These are phyloP conservation scores for Prinsepia uniflora DNA, from an alignment of 306 rosid genomes.

Conservation along the genomic window DNA sequence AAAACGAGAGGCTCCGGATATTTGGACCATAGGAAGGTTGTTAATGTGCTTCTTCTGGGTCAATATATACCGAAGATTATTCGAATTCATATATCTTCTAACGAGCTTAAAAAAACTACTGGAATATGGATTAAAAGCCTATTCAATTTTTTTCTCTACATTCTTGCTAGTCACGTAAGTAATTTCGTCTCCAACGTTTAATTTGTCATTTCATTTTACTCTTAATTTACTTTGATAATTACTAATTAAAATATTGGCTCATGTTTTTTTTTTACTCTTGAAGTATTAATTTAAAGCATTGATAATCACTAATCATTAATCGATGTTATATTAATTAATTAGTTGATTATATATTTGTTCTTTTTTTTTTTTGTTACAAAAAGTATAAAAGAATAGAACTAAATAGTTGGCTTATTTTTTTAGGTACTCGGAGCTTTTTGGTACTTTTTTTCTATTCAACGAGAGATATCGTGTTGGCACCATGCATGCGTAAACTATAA, in stretches of 20 bases:
- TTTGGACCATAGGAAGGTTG: not conserved
- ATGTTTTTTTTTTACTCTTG: too few relatives aligned
- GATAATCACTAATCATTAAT: too few relatives aligned
- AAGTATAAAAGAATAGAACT: too few relatives aligned
- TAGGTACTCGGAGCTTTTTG: conserved; percentile 28
- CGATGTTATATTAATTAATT: too few relatives aligned
- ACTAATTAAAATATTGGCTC: too few relatives aligned
- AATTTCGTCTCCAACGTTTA: not conserved
- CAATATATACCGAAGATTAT: conserved; percentile 31
- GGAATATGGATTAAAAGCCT: conserved; percentile 22
- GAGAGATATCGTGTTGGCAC: conserved; percentile 27
- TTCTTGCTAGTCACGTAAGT: conserved; percentile 32
- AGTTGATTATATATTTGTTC: too few relatives aligned
- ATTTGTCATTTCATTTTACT: not conserved
- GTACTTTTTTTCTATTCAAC: conserved; percentile 24
- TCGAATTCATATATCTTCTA: conserved; percentile 15
- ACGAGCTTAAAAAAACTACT: conserved; percentile 18
- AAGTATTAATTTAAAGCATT: too few relatives aligned
- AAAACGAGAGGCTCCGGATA: conserved; percentile 15
- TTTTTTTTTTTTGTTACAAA: too few relatives aligned
- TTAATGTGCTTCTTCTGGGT: conserved; percentile 14
- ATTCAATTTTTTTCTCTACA: conserved; percentile 28
- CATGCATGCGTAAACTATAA: not conserved
- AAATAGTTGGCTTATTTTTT: not conserved
- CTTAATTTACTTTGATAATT: too few relatives aligned